Conservation (phyloP, 805 yeast genomes). For the Saccharomyces kudriavzevii region DNA sequence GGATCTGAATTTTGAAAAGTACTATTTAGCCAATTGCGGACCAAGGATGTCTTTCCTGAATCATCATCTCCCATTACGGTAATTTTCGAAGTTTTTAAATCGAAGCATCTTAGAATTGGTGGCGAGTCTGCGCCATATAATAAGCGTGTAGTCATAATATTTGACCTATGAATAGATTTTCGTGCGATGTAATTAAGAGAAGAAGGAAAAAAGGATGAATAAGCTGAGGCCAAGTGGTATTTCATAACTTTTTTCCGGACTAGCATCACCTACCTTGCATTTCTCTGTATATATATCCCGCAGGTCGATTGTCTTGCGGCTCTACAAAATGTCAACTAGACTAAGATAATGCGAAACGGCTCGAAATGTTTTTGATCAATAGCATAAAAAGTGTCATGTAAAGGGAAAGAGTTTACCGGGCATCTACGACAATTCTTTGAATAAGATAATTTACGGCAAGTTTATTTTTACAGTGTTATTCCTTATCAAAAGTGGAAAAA, state of each 20-base stretch:
- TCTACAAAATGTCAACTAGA: too few species aligned
- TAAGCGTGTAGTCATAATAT: slow-evolving; percentile 5
- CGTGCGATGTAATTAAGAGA: too few species aligned
- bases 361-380: background rate
- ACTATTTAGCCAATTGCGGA: slow-evolving; percentile 17
- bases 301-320: too few species aligned
- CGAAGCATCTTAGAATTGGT: slow-evolving; percentile 15
- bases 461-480: background rate
- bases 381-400: background rate
- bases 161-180: background rate
- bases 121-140: slow-evolving; percentile 6
- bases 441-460: background rate
- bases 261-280: background rate
- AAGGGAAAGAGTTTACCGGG: background rate
- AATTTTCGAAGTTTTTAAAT: slow-evolving; percentile 13
- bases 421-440: background rate
- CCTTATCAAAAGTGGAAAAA: background rate
- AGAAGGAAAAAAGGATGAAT: background rate
- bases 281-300: background rate
- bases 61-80: slow-evolving; percentile 21
- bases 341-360: background rate
- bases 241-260: background rate
- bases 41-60: slow-evolving; percentile 23
- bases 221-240: background rate
- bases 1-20: background rate